phyloP scores from a whole-genome alignment of 306 rosid species.

The Pyrus pyrifolia region DNA sequence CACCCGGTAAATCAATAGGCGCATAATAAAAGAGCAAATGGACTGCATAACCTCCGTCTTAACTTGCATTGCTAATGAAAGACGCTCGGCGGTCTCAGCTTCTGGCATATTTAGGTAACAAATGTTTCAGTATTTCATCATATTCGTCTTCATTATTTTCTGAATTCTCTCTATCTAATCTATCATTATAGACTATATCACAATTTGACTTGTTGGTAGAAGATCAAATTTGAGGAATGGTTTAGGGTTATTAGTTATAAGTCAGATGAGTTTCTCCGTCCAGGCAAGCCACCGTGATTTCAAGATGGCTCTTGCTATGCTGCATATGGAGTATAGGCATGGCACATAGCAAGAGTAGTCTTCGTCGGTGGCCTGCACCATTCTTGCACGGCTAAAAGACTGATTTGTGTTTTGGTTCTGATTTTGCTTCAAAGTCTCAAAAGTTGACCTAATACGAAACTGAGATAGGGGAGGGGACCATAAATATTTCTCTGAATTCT shows the following conservation, averaged over 20 bases:
- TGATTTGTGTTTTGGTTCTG: neutral
- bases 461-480: neutral
- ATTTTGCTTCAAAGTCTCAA: neutral
- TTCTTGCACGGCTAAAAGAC: neutral
- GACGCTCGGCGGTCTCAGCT: neutral
- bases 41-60: neutral
- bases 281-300: neutral
- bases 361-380: neutral
- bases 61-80: neutral
- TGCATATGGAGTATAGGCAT: neutral
- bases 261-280: neutral
- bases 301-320: neutral
- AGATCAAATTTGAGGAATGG: neutral
- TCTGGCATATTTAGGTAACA: neutral
- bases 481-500: too few species aligned
- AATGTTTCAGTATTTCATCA: neutral
- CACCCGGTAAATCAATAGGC: neutral
- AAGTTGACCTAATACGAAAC: neutral
- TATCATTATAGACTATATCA: neutral
- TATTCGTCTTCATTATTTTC: neutral
- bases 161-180: neutral
- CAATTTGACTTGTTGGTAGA: neutral
- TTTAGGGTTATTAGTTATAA: neutral
- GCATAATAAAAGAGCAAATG: neutral
- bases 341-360: neutral